These are phyloP conservation scores for Claviceps citrina DNA, from an alignment of 2,329 filamentous ascomycete genomes.

Conservation along the genomic window DNA sequence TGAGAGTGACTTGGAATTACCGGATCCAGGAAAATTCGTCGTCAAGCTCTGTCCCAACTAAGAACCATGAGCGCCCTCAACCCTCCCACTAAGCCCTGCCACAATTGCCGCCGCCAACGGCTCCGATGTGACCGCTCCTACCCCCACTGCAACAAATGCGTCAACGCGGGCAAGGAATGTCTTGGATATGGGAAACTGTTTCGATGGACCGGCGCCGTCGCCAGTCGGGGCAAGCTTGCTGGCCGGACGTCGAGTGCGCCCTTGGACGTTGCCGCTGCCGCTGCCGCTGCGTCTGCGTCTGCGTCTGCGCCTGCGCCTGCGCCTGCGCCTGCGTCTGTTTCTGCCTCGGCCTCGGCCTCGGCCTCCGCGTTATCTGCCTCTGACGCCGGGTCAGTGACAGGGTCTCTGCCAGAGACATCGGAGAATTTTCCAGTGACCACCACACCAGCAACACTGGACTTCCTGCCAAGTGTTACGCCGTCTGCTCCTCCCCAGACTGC, in stretches of 20 bases:
- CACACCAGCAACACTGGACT: not conserved
- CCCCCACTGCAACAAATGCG: slow-evolving; percentile 37
- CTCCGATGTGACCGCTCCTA: slow-evolving; percentile 37
- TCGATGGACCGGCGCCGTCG: slow-evolving; percentile 34
- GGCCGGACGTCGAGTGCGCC: slow-evolving; percentile 24
- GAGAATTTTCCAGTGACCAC: slow-evolving; percentile 5
- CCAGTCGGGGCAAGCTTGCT: slow-evolving; percentile 26
- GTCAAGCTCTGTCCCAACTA: not conserved
- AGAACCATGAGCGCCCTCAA: slow-evolving; percentile 6
- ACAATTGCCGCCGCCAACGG: slow-evolving; percentile 38
- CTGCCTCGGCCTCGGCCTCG: not conserved
- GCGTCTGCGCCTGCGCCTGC: not conserved
- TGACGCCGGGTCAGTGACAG: not conserved
- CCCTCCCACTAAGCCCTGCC: slow-evolving; percentile 25
- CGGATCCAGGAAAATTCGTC: slow-evolving; percentile 1
- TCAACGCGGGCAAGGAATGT: slow-evolving; percentile 32
- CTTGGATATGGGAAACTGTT: slow-evolving; percentile 38
- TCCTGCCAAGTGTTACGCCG: slow-evolving; percentile 1
- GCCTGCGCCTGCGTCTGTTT: no score
- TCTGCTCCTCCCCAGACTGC: slow-evolving; percentile 3
- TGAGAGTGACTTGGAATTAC: slow-evolving; percentile 4
- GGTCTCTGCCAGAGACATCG: slow-evolving; percentile 6
- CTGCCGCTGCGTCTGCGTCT: not conserved
- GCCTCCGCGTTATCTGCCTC: not conserved
- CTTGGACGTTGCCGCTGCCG: not conserved